Evolutionary conservation across 2,329 filamentous ascomycete species (phyloP).

Genomic region (Cordyceps tenuipes): DNA sequence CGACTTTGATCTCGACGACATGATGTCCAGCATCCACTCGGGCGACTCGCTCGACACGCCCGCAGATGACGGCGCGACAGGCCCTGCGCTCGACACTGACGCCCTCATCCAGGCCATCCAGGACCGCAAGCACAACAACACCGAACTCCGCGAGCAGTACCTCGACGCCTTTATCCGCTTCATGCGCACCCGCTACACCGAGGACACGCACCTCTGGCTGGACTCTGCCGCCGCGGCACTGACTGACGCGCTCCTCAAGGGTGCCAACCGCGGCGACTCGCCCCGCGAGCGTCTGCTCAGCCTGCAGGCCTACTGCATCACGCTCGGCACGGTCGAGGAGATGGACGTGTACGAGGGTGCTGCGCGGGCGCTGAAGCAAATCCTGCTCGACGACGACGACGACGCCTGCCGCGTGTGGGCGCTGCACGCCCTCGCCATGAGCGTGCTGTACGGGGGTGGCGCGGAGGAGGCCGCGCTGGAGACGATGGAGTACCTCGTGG

Average conservation of each 20-base stretch:
- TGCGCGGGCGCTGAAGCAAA: conserved; percentile 24
- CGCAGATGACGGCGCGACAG: conserved; percentile 37
- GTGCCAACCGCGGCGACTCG: conserved; percentile 59
- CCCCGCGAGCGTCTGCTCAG: conserved; percentile 62
- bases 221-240: conserved; percentile 49
- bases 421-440: conserved; percentile 66
- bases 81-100: conserved; percentile 48
- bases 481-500: conserved; percentile 65
- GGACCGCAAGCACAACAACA: conserved; percentile 68
- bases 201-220: conserved; percentile 35
- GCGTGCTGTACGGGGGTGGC: conserved; percentile 68
- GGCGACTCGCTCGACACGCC: conserved; percentile 41
- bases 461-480: conserved; percentile 59
- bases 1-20: conserved; percentile 31
- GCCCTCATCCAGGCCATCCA: conserved; percentile 64
- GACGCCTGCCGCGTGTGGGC: conserved; percentile 58
- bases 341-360: conserved; percentile 24
- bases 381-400: conserved; percentile 48
- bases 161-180: conserved; percentile 33
- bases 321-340: conserved; percentile 60
- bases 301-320: conserved; percentile 63
- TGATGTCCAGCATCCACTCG: conserved; percentile 35
- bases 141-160: conserved; percentile 54
- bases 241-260: conserved; percentile 59
- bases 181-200: conserved; percentile 40